phyloP scores from a whole-genome alignment of 106 monocot genomes.

The Gastrodia elata region DNA sequence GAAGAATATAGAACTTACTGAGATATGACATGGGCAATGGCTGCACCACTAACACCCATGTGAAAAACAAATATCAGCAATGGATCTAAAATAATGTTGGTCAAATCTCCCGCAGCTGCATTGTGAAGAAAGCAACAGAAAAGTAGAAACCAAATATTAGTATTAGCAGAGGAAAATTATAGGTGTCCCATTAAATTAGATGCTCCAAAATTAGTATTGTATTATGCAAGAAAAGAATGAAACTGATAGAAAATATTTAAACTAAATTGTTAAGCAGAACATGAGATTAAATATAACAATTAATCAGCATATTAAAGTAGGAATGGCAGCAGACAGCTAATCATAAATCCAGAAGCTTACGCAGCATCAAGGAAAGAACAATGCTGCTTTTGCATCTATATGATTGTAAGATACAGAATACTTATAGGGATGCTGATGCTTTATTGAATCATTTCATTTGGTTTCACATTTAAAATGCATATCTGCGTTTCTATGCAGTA shows the following conservation, averaged over 20 bases:
- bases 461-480: too few relatives aligned
- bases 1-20: constrained; percentile 45
- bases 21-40: constrained; percentile 83
- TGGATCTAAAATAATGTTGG: constrained; percentile 77
- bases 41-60: constrained; percentile 69
- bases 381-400: too few relatives aligned
- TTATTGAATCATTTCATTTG: too few relatives aligned
- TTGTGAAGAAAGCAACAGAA: constrained; percentile 4
- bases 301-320: not conserved
- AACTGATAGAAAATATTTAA: not conserved
- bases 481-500: too few relatives aligned
- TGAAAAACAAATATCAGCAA: constrained; percentile 61
- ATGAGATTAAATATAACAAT: not conserved
- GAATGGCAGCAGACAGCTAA: not conserved
- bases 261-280: not conserved
- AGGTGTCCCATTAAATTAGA: not conserved
- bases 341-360: too few relatives aligned
- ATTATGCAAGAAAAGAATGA: not conserved
- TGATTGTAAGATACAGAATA: not conserved
- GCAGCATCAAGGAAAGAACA: too few relatives aligned
- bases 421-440: too few relatives aligned
- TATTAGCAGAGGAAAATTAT: not conserved
- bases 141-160: not conserved
- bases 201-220: not conserved
- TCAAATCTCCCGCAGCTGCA: constrained; percentile 61